A percentile compares a stretch with the other conserved stretches of the same genome.
These are phyloP conservation scores for Medicago arabica DNA, from an alignment of 306 rosid genomes.

Conservation along the genomic window DNA sequence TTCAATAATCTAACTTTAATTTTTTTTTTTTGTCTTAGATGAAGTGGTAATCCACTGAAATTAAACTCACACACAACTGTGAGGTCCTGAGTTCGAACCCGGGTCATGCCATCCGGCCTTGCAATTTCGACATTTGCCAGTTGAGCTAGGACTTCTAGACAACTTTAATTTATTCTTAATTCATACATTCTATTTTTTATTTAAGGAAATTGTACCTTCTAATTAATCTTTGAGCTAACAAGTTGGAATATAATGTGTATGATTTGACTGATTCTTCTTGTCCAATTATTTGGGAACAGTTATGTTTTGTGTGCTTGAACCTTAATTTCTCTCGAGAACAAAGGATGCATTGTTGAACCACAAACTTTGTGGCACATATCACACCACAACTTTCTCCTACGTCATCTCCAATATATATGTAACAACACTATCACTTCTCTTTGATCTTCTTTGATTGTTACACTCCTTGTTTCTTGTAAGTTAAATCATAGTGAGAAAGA, in stretches of 20 bases:
- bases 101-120: too few relatives aligned
- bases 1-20: too few relatives aligned
- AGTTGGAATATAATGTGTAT: too few relatives aligned
- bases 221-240: neutral
- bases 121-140: too few relatives aligned
- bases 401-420: neutral
- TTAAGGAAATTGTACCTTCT: neutral
- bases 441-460: conserved; percentile 5
- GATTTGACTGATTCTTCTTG: conserved; percentile 16
- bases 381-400: neutral
- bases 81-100: too few relatives aligned
- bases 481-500: neutral
- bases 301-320: conserved; percentile 7
- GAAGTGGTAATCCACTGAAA: too few relatives aligned
- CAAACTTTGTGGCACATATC: neutral
- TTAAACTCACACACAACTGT: too few relatives aligned
- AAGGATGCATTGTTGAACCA: neutral
- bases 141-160: too few relatives aligned
- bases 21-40: too few relatives aligned
- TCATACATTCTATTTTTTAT: too few relatives aligned
- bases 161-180: too few relatives aligned
- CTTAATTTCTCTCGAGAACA: conserved; percentile 34
- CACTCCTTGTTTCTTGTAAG: neutral
- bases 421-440: neutral
- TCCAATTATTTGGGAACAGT: neutral